Percentiles rank a stretch among this genome's conserved stretches.
These are phyloP conservation scores for Rutstroemia sydowiana DNA, from an alignment of 2,329 filamentous ascomycete species.

Conservation along the genomic window DNA sequence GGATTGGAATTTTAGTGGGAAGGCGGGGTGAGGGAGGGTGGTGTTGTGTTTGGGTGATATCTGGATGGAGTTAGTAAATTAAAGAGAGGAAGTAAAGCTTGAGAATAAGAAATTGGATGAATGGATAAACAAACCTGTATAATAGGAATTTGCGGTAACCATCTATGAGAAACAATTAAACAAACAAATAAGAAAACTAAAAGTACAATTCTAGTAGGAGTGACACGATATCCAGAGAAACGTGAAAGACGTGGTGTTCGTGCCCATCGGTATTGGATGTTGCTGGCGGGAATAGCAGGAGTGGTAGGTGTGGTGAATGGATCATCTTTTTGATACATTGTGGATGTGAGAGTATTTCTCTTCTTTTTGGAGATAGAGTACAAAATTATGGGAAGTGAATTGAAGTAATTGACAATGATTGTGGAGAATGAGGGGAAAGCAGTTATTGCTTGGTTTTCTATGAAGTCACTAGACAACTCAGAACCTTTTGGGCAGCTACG, in stretches of 20 bases:
- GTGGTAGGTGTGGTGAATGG: conserved; percentile 24
- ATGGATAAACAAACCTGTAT: too few relatives aligned
- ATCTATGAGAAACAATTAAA: conserved; percentile 9
- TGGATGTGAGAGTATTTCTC: too few relatives aligned
- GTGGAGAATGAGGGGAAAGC: not conserved
- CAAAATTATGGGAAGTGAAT: not conserved
- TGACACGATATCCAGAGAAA: conserved; percentile 16
- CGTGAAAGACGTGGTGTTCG: conserved; percentile 14
- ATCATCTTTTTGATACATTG: conserved; percentile 22
- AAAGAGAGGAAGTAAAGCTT: not conserved
- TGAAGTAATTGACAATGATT: not conserved
- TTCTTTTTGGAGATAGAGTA: not conserved
- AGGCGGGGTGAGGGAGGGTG: too few relatives aligned
- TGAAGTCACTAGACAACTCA: too few relatives aligned
- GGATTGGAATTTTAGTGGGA: too few relatives aligned
- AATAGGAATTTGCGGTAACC: not conserved
- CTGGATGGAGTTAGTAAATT: not conserved
- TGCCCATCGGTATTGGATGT: conserved; percentile 16
- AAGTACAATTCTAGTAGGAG: conserved; percentile 12
- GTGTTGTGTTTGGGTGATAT: not conserved
- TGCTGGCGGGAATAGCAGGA: conserved; percentile 6
- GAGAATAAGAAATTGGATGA: too few relatives aligned
- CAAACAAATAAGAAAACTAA: conserved; percentile 11
- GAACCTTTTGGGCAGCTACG: too few relatives aligned
- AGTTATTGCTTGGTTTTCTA: too few relatives aligned